These are phyloP conservation scores for Cadophora luteo-olivacea DNA, from an alignment of 2,329 filamentous ascomycete genomes.

Conservation along the genomic window DNA sequence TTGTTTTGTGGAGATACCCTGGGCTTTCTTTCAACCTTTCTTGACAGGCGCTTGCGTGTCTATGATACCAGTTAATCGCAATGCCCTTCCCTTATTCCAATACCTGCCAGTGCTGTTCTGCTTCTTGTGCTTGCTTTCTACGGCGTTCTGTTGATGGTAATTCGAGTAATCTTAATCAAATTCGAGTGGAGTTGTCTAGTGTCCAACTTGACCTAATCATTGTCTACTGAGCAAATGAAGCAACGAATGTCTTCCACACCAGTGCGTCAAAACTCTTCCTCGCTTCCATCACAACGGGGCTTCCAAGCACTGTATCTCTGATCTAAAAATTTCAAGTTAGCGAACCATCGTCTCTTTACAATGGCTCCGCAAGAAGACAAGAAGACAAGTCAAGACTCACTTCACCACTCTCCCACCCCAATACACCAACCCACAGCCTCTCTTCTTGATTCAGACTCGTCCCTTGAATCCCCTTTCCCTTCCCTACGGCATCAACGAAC, in stretches of 20 bases:
- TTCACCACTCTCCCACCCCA: constrained; percentile 24
- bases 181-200: background rate
- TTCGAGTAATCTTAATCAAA: background rate
- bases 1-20: constrained; percentile 20
- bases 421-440: constrained; percentile 22
- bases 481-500: constrained; percentile 13
- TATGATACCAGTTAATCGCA: constrained; percentile 15
- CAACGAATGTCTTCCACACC: constrained; percentile 8
- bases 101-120: background rate
- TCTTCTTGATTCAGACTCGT: constrained; percentile 27
- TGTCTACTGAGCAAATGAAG: background rate
- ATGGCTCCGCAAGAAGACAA: too few species aligned
- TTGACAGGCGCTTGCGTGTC: background rate
- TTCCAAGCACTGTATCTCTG: background rate
- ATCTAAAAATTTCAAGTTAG: constrained; percentile 3
- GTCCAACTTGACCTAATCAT: background rate
- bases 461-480: constrained; percentile 15
- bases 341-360: background rate
- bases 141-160: background rate
- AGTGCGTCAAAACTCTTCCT: background rate
- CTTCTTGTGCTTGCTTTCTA: background rate
- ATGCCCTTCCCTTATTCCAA: background rate
- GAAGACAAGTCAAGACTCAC: constrained; percentile 13
- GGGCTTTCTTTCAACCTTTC: constrained; percentile 6
- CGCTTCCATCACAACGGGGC: background rate